Evolutionary conservation across 2,329 filamentous ascomycete species (phyloP).

Genomic region (Talaromyces sp.): DNA sequence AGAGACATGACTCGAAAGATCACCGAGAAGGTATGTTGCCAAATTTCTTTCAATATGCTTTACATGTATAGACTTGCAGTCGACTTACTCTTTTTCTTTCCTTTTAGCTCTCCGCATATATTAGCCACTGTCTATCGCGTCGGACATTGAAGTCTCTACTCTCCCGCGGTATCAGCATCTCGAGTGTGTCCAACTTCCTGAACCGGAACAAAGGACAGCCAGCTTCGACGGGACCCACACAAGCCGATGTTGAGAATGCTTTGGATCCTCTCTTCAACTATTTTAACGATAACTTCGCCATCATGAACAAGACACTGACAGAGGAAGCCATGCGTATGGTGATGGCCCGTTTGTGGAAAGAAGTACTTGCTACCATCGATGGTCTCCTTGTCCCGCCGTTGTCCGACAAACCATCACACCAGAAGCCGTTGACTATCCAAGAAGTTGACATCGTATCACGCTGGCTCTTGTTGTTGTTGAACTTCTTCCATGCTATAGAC

Average conservation of each 20-base stretch:
- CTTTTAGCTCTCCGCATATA: slow-evolving; percentile 80
- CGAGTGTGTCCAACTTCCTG: slow-evolving; percentile 72
- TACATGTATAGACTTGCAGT: not conserved
- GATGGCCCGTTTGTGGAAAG: slow-evolving; percentile 98
- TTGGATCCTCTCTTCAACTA: slow-evolving; percentile 86
- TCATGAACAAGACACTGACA: slow-evolving; percentile 96
- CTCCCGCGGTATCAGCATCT: slow-evolving; percentile 71
- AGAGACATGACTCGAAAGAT: slow-evolving; percentile 98
- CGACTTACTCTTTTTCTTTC: slow-evolving; percentile 20
- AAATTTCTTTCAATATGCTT: not conserved
- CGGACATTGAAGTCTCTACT: slow-evolving; percentile 77
- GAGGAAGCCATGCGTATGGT: slow-evolving; percentile 97
- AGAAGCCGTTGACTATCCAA: slow-evolving; percentile 79
- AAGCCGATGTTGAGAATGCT: slow-evolving; percentile 75
- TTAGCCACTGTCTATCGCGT: slow-evolving; percentile 82
- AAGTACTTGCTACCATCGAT: slow-evolving; percentile 90
- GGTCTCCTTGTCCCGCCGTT: slow-evolving; percentile 86
- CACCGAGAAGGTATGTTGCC: slow-evolving; percentile 81
- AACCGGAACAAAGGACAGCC: slow-evolving; percentile 54
- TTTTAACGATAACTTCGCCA: slow-evolving; percentile 98
- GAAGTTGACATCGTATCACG: slow-evolving; percentile 94
- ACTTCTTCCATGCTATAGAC: slow-evolving; percentile 93
- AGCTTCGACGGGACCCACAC: slow-evolving; percentile 61
- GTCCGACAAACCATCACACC: slow-evolving; percentile 88
- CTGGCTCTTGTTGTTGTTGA: slow-evolving; percentile 87